A percentile compares a stretch with the other conserved stretches of the same genome.
Conservation (phyloP, 2,329 filamentous ascomycete species). For the Basipetospora sp. region DNA sequence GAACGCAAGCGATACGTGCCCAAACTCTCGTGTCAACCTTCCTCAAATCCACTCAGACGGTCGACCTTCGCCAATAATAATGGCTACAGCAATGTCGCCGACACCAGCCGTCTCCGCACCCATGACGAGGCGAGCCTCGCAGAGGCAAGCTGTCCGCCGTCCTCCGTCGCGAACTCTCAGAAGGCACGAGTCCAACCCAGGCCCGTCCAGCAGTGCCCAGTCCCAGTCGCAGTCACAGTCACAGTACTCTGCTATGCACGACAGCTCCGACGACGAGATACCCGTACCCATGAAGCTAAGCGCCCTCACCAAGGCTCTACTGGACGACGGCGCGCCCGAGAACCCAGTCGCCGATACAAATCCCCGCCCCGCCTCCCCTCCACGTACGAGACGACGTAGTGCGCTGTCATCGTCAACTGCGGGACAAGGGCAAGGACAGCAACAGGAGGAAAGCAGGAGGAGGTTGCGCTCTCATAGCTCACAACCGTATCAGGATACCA, state of each 20-base stretch:
- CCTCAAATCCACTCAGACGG: too few relatives aligned
- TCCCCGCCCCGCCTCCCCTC: constrained; percentile 27
- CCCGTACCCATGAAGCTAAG: constrained; percentile 86
- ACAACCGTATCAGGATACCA: constrained; percentile 21
- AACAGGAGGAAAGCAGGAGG: constrained; percentile 25
- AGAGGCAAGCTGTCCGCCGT: constrained; percentile 30
- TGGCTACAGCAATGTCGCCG: constrained; percentile 37
- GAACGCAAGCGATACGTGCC: constrained; percentile 1
- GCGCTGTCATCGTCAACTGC: constrained; percentile 24
- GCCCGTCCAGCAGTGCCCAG: constrained; percentile 11
- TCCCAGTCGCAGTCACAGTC: constrained; percentile 20
- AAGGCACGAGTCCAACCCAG: constrained; percentile 29
- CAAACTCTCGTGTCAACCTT: too few relatives aligned
- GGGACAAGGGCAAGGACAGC: too few relatives aligned
- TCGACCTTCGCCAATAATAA: too few relatives aligned
- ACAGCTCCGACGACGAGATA: constrained; percentile 90
- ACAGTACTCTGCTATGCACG: constrained; percentile 44
- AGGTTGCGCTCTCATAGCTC: constrained; percentile 33
- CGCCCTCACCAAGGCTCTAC: constrained; percentile 73
- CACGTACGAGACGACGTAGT: constrained; percentile 35
- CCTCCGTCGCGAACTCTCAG: constrained; percentile 30
- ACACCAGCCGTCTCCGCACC: constrained; percentile 37
- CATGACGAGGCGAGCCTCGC: constrained; percentile 36
- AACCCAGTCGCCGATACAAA: constrained; percentile 17
- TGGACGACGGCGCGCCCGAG: constrained; percentile 47